These are phyloP conservation scores for Neofusicoccum kwambonambiense DNA, from an alignment of 2,329 filamentous ascomycete species.

Conservation along the genomic window DNA sequence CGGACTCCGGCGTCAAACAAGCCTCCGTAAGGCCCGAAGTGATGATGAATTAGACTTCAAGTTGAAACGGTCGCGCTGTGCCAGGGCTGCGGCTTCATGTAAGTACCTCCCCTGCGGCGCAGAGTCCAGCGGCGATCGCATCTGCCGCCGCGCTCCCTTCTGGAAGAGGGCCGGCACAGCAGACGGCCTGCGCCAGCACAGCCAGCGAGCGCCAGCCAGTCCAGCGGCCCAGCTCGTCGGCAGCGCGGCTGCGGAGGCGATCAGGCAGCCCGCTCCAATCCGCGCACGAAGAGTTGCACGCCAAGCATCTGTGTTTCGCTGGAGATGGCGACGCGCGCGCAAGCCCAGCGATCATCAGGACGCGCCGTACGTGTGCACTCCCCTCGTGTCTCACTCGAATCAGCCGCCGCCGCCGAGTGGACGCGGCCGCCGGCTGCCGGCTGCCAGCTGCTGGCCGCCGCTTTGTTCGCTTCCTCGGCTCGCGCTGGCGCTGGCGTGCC, in stretches of 20 bases:
- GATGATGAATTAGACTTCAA: conserved; percentile 10
- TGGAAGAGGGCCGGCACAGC: background rate
- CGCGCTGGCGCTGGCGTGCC: background rate
- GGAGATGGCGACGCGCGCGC: background rate
- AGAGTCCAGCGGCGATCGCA: conserved; percentile 4
- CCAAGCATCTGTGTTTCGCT: background rate
- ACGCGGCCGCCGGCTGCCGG: background rate
- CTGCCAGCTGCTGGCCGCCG: background rate
- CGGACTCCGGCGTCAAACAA: background rate
- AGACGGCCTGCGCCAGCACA: background rate
- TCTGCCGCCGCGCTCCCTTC: background rate
- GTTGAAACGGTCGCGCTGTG: conserved; percentile 6
- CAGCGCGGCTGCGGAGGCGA: background rate
- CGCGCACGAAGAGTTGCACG: background rate
- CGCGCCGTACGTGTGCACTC: background rate
- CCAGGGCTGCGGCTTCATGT: conserved; percentile 13
- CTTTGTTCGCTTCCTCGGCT: background rate
- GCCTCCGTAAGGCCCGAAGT: background rate
- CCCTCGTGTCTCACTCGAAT: background rate
- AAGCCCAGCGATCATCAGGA: background rate
- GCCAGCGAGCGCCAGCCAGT: background rate
- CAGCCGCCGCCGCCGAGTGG: background rate
- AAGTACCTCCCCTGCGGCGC: conserved; percentile 5
- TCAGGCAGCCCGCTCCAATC: background rate
- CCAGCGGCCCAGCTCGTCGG: background rate